Conservation (phyloP, 768 basidiomycete genomes). For the Boletus edulis region DNA sequence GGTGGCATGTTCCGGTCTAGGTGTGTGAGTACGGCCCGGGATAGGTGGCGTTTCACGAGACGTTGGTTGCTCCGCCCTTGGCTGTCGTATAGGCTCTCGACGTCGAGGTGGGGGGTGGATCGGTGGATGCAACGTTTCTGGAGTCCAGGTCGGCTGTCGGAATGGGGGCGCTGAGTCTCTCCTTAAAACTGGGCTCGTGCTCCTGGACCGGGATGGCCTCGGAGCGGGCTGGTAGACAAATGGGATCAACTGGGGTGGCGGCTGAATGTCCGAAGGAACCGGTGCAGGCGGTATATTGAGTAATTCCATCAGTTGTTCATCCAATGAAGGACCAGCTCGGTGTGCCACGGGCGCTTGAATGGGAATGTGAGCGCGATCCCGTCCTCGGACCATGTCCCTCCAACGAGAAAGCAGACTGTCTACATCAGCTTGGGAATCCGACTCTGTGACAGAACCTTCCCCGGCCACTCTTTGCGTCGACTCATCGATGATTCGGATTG, state of each 20-base stretch:
- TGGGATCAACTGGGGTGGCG: slow-evolving; percentile 52
- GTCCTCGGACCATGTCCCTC: slow-evolving; percentile 23
- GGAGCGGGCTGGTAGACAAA: slow-evolving; percentile 54
- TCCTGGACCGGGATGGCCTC: slow-evolving; percentile 37
- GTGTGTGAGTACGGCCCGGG: slow-evolving; percentile 5
- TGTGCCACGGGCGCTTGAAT: slow-evolving; percentile 45
- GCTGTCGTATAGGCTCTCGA: not conserved
- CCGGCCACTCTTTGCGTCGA: slow-evolving; percentile 13
- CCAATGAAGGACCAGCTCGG: slow-evolving; percentile 49
- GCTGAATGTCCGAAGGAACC: slow-evolving; percentile 39
- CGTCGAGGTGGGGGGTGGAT: slow-evolving; percentile 3
- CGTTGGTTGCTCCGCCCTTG: not conserved
- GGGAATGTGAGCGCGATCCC: slow-evolving; percentile 28
- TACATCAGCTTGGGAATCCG: slow-evolving; percentile 25
- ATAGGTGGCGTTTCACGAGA: not conserved
- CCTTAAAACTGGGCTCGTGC: slow-evolving; percentile 37
- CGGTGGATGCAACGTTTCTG: slow-evolving; percentile 16
- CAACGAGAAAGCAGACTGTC: slow-evolving; percentile 29
- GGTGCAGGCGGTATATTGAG: slow-evolving; percentile 45
- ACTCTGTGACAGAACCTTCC: slow-evolving; percentile 31
- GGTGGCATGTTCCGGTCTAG: not conserved
- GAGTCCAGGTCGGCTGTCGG: slow-evolving; percentile 23
- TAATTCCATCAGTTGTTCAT: slow-evolving; percentile 60
- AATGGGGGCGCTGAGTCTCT: slow-evolving; percentile 26
- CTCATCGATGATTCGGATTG: slow-evolving; percentile 13